These are phyloP conservation scores for Hippophae tibetana DNA, from an alignment of 306 rosid genomes.

Conservation along the genomic window DNA sequence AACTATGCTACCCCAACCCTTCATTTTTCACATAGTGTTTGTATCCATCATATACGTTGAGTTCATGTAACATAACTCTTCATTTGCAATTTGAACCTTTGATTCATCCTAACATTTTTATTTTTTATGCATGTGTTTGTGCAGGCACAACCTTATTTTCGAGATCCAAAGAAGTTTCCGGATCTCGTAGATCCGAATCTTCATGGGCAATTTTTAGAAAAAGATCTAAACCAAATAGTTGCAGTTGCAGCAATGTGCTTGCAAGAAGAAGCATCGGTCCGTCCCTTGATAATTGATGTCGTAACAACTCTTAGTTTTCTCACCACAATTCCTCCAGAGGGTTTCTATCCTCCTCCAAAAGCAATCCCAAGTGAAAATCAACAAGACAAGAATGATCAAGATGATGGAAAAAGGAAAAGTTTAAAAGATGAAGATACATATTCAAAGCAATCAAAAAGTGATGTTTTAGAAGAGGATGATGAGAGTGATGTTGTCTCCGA, in stretches of 20 bases:
- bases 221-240: conserved; percentile 81
- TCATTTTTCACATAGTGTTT: too few species aligned
- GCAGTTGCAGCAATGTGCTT: conserved; percentile 92
- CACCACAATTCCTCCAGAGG: conserved; percentile 28
- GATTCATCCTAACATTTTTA: background rate
- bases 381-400: background rate
- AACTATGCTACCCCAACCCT: too few species aligned
- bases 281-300: conserved; percentile 83
- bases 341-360: conserved; percentile 16
- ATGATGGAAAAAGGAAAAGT: background rate
- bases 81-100: background rate
- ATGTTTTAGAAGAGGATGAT: too few species aligned
- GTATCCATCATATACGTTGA: too few species aligned
- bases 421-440: too few species aligned
- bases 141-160: conserved; percentile 76
- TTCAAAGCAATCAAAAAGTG: too few species aligned
- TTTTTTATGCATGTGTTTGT: background rate
- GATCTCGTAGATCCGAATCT: conserved; percentile 69
- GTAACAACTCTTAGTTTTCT: conserved; percentile 73
- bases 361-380: conserved; percentile 6
- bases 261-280: conserved; percentile 76
- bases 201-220: conserved; percentile 45
- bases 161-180: conserved; percentile 65
- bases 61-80: too few species aligned
- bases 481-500: too few species aligned